Evolutionary conservation across 2,329 filamentous ascomycete species (phyloP).

Genomic region (Macrophomina tecta): DNA sequence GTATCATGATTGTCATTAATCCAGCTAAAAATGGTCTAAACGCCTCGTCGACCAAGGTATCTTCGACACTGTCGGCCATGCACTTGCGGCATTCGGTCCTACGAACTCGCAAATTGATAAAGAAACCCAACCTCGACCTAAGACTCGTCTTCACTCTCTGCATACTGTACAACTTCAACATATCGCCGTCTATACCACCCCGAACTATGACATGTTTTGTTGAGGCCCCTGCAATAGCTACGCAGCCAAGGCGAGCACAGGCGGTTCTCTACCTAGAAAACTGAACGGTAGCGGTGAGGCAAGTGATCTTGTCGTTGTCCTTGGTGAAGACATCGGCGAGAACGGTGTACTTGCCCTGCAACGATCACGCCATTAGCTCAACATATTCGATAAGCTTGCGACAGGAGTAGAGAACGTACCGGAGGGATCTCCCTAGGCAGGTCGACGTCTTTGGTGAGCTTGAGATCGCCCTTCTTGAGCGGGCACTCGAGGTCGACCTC

Average conservation of each 20-base stretch:
- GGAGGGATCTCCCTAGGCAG: slow-evolving; percentile 87
- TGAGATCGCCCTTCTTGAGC: slow-evolving; percentile 76
- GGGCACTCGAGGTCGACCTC: slow-evolving; percentile 92
- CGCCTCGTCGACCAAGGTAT: slow-evolving; percentile 21
- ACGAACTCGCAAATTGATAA: slow-evolving; percentile 6
- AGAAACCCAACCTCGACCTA: neutral
- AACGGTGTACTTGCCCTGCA: slow-evolving; percentile 86
- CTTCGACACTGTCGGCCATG: slow-evolving; percentile 13
- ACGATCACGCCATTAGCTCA: slow-evolving; percentile 7
- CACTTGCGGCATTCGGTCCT: slow-evolving; percentile 5
- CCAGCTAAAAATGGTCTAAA: slow-evolving; percentile 9
- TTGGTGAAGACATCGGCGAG: slow-evolving; percentile 81
- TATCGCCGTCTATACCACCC: neutral
- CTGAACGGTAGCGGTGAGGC: slow-evolving; percentile 75
- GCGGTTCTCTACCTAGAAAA: slow-evolving; percentile 55
- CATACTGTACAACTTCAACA: slow-evolving; percentile 10
- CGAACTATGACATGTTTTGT: neutral
- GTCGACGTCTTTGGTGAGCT: slow-evolving; percentile 79
- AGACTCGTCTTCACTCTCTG: neutral
- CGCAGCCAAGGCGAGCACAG: neutral
- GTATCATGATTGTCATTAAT: slow-evolving; percentile 19
- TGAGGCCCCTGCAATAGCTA: neutral
- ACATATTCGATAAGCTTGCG: neutral
- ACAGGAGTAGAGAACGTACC: slow-evolving; percentile 58
- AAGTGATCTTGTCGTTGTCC: slow-evolving; percentile 79